These are phyloP conservation scores for Eimeria nieschulzi DNA, from an alignment of 169 alveolate genomes.

Conservation along the genomic window DNA sequence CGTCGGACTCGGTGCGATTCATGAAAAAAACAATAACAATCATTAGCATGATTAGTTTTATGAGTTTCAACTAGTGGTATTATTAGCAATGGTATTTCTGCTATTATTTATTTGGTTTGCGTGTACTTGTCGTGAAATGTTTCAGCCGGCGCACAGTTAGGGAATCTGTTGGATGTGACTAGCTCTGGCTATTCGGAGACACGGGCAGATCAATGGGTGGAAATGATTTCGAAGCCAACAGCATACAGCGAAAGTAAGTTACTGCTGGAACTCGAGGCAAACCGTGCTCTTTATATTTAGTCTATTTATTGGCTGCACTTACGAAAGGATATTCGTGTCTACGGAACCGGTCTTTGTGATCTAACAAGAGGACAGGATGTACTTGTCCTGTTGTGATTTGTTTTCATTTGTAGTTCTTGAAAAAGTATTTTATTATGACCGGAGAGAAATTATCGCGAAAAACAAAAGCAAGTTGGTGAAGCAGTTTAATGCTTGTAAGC, in stretches of 20 bases:
- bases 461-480: neutral
- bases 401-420: constrained; percentile 65
- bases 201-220: neutral
- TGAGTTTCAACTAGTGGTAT: neutral
- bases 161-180: neutral
- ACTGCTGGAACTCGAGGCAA: neutral
- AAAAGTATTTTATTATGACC: neutral
- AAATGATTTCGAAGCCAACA: constrained; percentile 9
- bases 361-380: no score
- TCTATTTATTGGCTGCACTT: no score
- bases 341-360: no score
- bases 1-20: constrained; percentile 50
- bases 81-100: neutral
- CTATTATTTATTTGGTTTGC: neutral
- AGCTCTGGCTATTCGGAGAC: neutral
- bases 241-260: constrained; percentile 23
- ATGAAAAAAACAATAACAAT: neutral
- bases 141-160: constrained; percentile 5
- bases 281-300: no score
- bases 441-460: constrained; percentile 29
- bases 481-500: neutral
- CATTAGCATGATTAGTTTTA: neutral
- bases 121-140: neutral
- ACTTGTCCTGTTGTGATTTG: no score
- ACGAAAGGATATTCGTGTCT: no score